A percentile compares a stretch with the other conserved stretches of the same genome.
Evolutionary conservation across 768 basidiomycete genomes (phyloP).

Genomic region (Mycena metata): DNA sequence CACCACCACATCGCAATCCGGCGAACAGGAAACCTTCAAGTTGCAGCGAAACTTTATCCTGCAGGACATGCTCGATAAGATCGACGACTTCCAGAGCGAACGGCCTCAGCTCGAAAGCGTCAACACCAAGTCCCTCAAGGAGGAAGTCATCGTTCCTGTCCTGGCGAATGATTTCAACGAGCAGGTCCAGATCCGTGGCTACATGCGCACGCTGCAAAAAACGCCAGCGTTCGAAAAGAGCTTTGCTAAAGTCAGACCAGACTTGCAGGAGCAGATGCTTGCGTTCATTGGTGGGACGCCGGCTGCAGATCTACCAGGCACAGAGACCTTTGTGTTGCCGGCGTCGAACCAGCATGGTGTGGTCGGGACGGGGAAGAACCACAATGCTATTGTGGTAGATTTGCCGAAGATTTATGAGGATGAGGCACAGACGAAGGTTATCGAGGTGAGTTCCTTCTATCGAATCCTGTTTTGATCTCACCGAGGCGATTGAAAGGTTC

Average conservation of each 20-base stretch:
- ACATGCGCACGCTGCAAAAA: constrained; percentile 9
- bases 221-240: constrained; percentile 5
- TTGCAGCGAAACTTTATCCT: constrained; percentile 18
- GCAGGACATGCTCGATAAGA: constrained; percentile 12
- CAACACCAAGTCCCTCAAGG: constrained; percentile 19
- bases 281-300: constrained; percentile 20
- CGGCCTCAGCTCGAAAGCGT: constrained; percentile 3
- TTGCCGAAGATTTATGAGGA: constrained; percentile 25
- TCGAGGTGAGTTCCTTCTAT: constrained; percentile 17
- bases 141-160: constrained; percentile 13
- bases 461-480: constrained; percentile 7
- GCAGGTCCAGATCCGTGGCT: constrained; percentile 22
- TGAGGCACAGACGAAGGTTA: constrained; percentile 21
- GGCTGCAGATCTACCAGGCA: constrained; percentile 6
- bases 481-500: constrained; percentile 15
- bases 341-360: constrained; percentile 18
- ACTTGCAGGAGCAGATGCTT: constrained; percentile 5
- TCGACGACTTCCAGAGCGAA: not conserved
- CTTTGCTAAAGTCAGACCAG: not conserved
- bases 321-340: constrained; percentile 8
- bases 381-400: not conserved
- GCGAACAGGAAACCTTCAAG: constrained; percentile 12
- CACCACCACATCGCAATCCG: constrained; percentile 11
- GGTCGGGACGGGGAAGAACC: constrained; percentile 19
- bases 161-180: constrained; percentile 7